phyloP scores from a whole-genome alignment of 2,329 filamentous ascomycete genomes.

The Alternaria sp. region DNA sequence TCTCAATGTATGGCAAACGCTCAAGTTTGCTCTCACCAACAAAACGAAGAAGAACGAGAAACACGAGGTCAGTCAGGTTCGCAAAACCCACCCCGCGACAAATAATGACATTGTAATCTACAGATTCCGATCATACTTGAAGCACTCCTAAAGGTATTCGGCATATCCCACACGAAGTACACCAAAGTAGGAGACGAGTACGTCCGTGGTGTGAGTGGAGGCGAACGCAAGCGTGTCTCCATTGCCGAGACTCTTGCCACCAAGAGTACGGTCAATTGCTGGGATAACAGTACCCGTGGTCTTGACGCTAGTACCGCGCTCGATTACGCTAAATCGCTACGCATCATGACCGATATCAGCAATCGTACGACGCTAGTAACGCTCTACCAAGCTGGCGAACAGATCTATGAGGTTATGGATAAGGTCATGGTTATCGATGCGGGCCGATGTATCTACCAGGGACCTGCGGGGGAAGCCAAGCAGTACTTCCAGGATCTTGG shows the following conservation, averaged over 20 bases:
- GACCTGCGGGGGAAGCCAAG: constrained; percentile 66
- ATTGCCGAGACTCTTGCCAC: constrained; percentile 81
- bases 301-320: constrained; percentile 80
- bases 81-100: neutral
- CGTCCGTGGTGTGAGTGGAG: constrained; percentile 77
- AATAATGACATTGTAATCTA: constrained; percentile 1
- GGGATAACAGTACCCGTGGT: constrained; percentile 84
- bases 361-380: constrained; percentile 75
- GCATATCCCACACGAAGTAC: constrained; percentile 76
- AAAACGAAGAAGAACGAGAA: constrained; percentile 75
- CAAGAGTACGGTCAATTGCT: constrained; percentile 71
- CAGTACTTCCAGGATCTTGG: constrained; percentile 73
- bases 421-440: constrained; percentile 81
- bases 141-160: constrained; percentile 78
- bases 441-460: constrained; percentile 74
- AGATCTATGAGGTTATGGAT: constrained; percentile 77
- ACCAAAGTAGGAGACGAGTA: constrained; percentile 79
- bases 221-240: constrained; percentile 76
- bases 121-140: constrained; percentile 72
- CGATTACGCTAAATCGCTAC: constrained; percentile 78
- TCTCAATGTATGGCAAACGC: constrained; percentile 79
- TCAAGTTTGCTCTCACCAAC: constrained; percentile 77
- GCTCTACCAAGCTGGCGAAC: constrained; percentile 74
- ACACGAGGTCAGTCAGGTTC: constrained; percentile 50
- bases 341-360: constrained; percentile 80